Percentiles rank a stretch among this genome's conserved stretches.
These are phyloP conservation scores for Neckera pumila DNA, from an alignment of 225 moss, liverwort and hornwort genomes.

Conservation along the genomic window DNA sequence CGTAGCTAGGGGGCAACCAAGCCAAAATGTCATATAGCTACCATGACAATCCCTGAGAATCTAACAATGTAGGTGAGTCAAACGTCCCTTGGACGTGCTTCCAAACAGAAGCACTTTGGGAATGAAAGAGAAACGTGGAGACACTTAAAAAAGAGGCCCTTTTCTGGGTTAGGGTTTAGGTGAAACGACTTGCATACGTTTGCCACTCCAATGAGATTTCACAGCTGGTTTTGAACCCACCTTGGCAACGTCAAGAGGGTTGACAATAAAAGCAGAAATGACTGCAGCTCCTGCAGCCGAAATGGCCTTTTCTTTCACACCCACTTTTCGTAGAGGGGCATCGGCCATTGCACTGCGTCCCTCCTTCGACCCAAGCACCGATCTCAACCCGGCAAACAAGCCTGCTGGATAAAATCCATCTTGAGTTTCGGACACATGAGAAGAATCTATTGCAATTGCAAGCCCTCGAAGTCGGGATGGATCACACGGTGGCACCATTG, in stretches of 20 bases:
- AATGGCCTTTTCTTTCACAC: constrained; percentile 32
- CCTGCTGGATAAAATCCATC: constrained; percentile 24
- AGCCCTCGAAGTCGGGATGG: constrained; percentile 33
- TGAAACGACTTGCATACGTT: background rate
- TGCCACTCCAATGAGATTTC: background rate
- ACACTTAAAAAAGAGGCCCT: background rate
- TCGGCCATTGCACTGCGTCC: constrained; percentile 26
- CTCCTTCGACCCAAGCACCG: constrained; percentile 12
- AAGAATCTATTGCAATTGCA: constrained; percentile 19
- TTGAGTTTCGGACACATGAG: constrained; percentile 23
- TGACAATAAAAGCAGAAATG: constrained; percentile 39
- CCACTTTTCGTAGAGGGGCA: constrained; percentile 9
- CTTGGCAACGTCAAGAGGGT: constrained; percentile 58
- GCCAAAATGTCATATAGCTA: background rate
- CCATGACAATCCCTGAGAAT: background rate
- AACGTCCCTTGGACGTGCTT: background rate
- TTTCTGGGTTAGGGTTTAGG: background rate
- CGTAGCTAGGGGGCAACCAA: background rate
- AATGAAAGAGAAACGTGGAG: background rate
- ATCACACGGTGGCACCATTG: constrained; percentile 29
- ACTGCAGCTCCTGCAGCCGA: constrained; percentile 54
- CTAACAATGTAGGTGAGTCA: background rate
- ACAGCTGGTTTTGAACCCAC: background rate
- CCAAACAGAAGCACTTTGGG: background rate
- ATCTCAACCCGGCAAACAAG: constrained; percentile 14